Conservation (phyloP, 768 basidiomycete species). For the Termitomyces sp. region DNA sequence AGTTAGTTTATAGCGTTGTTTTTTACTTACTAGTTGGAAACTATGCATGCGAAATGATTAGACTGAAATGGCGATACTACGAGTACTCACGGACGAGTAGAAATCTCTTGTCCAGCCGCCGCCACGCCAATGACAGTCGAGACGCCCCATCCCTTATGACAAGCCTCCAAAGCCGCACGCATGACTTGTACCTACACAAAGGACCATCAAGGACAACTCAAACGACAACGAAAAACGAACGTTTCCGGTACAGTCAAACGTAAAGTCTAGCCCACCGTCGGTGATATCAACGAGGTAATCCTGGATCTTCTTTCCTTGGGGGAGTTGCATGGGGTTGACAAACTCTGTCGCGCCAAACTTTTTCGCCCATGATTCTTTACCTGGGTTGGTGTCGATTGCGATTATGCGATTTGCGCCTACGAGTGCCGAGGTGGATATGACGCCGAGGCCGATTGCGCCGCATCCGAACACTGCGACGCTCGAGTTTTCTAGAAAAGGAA, state of each 20-base stretch:
- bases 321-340: conserved; percentile 71
- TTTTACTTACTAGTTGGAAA: conserved; percentile 48
- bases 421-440: conserved; percentile 71
- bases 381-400: conserved; percentile 85
- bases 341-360: conserved; percentile 97
- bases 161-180: conserved; percentile 95
- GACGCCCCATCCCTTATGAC: conserved; percentile 99
- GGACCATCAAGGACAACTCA: neutral
- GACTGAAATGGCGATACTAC: no score
- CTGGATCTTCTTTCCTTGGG: conserved; percentile 80
- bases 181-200: conserved; percentile 75
- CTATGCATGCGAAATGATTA: conserved; percentile 17
- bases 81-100: conserved; percentile 70
- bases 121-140: conserved; percentile 96
- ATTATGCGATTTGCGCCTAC: conserved; percentile 87
- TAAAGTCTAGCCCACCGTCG: conserved; percentile 95
- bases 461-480: conserved; percentile 94
- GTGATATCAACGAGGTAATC: conserved; percentile 89
- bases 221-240: conserved; percentile 20
- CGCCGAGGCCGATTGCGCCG: conserved; percentile 93
- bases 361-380: conserved; percentile 82
- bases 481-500: conserved; percentile 56
- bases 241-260: conserved; percentile 96
- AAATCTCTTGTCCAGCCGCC: conserved; percentile 92
- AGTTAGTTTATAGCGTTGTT: neutral